These are phyloP conservation scores for Pestalotiopsis sp. DNA, from an alignment of 2,329 filamentous ascomycete genomes.

Conservation along the genomic window DNA sequence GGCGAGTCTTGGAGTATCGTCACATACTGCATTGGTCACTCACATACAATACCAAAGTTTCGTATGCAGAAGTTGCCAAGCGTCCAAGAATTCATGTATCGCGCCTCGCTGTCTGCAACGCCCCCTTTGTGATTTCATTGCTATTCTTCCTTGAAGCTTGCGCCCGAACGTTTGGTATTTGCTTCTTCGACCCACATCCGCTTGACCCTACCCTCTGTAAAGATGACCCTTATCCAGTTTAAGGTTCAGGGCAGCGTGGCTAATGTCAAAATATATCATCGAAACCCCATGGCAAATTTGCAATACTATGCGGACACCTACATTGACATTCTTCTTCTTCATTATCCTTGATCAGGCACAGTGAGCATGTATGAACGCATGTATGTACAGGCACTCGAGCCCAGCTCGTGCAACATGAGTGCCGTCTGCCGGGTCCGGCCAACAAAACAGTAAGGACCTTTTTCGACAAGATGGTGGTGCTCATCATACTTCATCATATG, in stretches of 20 bases:
- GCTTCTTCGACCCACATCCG: not conserved
- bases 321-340: not conserved
- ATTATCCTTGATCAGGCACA: not conserved
- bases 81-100: no score
- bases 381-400: not conserved
- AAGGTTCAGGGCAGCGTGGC: not conserved
- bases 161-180: not conserved
- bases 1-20: not conserved
- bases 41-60: not conserved
- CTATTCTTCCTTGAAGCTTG: not conserved
- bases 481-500: constrained; percentile 1
- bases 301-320: not conserved
- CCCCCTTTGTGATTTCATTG: not conserved
- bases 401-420: not conserved
- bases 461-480: not conserved
- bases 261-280: not conserved
- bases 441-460: not conserved
- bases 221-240: not conserved
- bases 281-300: not conserved
- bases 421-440: not conserved
- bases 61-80: not conserved
- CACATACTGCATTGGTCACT: not conserved
- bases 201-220: not conserved
- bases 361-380: not conserved
- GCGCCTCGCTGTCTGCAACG: not conserved